Evolutionary conservation across 1,139 yeast species (phyloP).

Genomic region (Arxiozyma bovina): DNA sequence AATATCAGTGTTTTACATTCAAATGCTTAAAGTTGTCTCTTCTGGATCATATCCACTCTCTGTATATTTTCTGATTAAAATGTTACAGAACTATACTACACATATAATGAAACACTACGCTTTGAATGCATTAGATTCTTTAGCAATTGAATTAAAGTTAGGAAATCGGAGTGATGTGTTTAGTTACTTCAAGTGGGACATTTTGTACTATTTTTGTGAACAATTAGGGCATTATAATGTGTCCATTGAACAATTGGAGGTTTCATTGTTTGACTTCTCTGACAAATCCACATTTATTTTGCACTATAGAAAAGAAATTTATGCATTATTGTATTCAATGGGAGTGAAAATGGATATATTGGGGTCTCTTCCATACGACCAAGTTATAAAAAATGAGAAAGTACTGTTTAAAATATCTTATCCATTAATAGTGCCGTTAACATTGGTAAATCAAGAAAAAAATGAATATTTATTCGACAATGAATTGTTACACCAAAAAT

Average conservation of each 20-base stretch:
- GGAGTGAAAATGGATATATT: constrained; percentile 12
- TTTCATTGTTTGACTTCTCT: constrained; percentile 20
- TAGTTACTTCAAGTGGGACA: neutral
- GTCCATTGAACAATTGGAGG: constrained; percentile 18
- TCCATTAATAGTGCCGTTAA: constrained; percentile 36
- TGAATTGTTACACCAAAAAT: constrained; percentile 14
- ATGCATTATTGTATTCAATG: constrained; percentile 21
- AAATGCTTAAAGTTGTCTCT: neutral
- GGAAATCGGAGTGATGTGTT: neutral
- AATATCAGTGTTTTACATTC: neutral
- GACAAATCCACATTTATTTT: constrained; percentile 13
- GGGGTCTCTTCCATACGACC: constrained; percentile 4
- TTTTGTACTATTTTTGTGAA: neutral
- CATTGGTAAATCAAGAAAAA: constrained; percentile 40
- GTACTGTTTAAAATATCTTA: constrained; percentile 33
- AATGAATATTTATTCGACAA: constrained; percentile 22
- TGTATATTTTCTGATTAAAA: neutral
- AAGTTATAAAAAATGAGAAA: constrained; percentile 8
- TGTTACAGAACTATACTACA: neutral
- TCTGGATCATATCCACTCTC: neutral
- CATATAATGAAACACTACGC: neutral
- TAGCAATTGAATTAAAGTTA: neutral
- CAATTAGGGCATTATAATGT: neutral
- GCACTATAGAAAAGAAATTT: constrained; percentile 12
- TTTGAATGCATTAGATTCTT: neutral